Percentiles rank a stretch among this genome's conserved stretches.
phyloP scores from a whole-genome alignment of 148 eudicot genomes.

The Silene conica region DNA sequence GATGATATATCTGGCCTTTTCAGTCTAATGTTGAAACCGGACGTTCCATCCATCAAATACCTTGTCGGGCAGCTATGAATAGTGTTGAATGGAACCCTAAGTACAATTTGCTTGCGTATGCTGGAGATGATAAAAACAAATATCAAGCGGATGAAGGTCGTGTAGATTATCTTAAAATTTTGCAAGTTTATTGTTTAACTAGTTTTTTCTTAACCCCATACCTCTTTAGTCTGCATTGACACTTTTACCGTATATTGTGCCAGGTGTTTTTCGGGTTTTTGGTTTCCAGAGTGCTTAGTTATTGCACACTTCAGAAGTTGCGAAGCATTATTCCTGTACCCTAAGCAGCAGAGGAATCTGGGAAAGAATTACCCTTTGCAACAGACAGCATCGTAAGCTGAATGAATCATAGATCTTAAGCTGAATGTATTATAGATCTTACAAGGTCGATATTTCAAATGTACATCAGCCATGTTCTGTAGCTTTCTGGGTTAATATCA shows the following conservation, averaged over 20 bases:
- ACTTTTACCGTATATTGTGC: neutral
- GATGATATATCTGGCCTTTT: neutral
- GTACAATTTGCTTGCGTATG: slow-evolving; percentile 84
- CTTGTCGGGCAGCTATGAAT: slow-evolving; percentile 97
- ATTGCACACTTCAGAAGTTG: neutral
- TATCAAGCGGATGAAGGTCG: slow-evolving; percentile 94
- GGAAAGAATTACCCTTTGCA: neutral
- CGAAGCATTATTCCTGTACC: neutral
- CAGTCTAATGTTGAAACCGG: slow-evolving; percentile 87
- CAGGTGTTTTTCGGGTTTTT: slow-evolving; percentile 88
- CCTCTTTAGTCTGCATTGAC: neutral
- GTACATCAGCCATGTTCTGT: neutral
- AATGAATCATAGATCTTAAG: neutral
- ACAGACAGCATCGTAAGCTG: neutral
- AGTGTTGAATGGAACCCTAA: slow-evolving; percentile 99
- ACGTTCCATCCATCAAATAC: slow-evolving; percentile 85
- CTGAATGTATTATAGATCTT: neutral
- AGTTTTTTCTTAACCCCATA: neutral
- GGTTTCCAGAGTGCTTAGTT: slow-evolving; percentile 78
- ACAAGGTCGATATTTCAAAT: neutral
- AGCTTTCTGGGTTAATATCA: neutral
- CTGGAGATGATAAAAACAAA: slow-evolving; percentile 97
- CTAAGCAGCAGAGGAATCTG: neutral
- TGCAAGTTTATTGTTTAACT: neutral
- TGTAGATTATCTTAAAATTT: neutral